Conservation (phyloP, 2,329 filamentous ascomycete genomes). For the Penicillium sp. region DNA sequence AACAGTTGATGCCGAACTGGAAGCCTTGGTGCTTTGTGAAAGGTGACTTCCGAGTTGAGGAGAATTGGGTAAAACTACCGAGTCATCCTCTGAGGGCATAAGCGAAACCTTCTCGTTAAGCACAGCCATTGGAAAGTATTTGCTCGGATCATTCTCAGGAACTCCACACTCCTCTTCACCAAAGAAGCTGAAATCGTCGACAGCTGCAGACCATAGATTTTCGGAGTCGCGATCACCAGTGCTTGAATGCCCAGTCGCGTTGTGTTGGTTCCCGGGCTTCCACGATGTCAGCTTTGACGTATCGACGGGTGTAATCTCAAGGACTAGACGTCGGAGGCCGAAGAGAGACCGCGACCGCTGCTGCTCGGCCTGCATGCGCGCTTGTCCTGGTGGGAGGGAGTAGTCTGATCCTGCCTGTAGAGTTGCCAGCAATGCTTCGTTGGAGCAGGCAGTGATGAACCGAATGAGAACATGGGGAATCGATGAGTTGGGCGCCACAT, state of each 20-base stretch:
- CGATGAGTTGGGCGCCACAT: constrained; percentile 41
- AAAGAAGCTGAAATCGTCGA: constrained; percentile 63
- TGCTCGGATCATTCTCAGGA: constrained; percentile 46
- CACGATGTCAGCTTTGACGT: constrained; percentile 31
- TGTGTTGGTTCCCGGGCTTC: constrained; percentile 47
- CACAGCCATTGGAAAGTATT: constrained; percentile 45
- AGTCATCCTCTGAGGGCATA: constrained; percentile 34
- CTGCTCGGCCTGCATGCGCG: constrained; percentile 49
- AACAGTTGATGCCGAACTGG: constrained; percentile 1
- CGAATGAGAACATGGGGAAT: constrained; percentile 48
- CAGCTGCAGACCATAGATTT: constrained; percentile 58
- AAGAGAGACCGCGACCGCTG: constrained; percentile 54
- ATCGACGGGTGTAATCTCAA: constrained; percentile 51
- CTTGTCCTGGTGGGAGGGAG: constrained; percentile 57
- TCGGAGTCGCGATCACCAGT: constrained; percentile 61
- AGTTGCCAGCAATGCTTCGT: constrained; percentile 54
- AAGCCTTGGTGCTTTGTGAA: constrained; percentile 6
- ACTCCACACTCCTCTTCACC: constrained; percentile 57
- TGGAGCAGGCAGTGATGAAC: constrained; percentile 58
- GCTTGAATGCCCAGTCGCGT: constrained; percentile 52
- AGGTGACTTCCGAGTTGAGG: constrained; percentile 9
- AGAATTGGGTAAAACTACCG: constrained; percentile 17
- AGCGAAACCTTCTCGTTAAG: constrained; percentile 48
- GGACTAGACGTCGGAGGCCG: constrained; percentile 54
- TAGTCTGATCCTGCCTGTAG: constrained; percentile 58